Evolutionary conservation across 2,329 filamentous ascomycete genomes (phyloP), one percentile per base, ranked within the genome.

Genomic region (Aureobasidium sp.): DNA sequence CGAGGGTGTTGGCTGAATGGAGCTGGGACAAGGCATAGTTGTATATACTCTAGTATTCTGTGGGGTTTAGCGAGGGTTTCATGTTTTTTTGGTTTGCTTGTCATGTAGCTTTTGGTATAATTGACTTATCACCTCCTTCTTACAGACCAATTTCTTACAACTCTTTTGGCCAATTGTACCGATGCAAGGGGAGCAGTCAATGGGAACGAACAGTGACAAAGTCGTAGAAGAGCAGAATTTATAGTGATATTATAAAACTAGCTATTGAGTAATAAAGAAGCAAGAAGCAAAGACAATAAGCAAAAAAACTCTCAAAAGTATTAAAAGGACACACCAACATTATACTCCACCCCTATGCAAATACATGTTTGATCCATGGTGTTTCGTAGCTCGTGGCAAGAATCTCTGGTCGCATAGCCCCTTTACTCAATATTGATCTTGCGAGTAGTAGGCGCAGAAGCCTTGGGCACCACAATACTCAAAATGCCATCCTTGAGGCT

Each of bases 401-500:
- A 37, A 20, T 6, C 34, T 52, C 39, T 52, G 49, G 34, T 25
- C 22, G 22, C 22, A 25, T 25, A 25, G 22, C 9, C 22, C 6
- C 15, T 66, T 71, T 79, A 85, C 76, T 84, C 78, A 65, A 86
- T 81, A 63, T 74, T 76, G 68, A 87, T 83, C 74, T 79, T 82
- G 72, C 79, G 79, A 55, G 75, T 69, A 62, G 73, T 72, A 7
- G 78, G 75, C 15, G 77, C 76, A 63, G 76, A 71, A 29, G 78
- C 77, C 76, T 86, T 86, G 2, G 84, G 84, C 8, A 87, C 79
- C 6, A 79, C 68, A 45, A 87, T 78, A 61, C 75, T 80, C 59
- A 87, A 72, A 60, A 87, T 79, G 12, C 84, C 84, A 67, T 86
- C 80, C 76, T 82, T 85, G 71, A 87, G 70, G 59, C 74, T 81